Percentiles rank a stretch among this genome's conserved stretches.
Conservation (phyloP, 306 rosid species). For the Fagus crenata region DNA sequence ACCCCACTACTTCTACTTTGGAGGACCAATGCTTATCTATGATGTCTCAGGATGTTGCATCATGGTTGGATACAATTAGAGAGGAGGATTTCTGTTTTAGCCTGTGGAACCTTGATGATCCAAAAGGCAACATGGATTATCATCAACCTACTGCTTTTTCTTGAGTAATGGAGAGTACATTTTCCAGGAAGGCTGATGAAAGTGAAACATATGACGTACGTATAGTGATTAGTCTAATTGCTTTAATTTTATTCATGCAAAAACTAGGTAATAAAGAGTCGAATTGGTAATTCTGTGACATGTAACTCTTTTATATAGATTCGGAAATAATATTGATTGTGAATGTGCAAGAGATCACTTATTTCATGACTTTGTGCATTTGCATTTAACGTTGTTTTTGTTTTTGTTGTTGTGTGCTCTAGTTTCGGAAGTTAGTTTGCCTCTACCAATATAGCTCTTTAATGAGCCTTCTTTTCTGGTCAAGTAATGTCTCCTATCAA, state of each 20-base stretch:
- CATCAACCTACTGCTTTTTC: slow-evolving; percentile 13
- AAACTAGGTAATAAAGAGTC: neutral
- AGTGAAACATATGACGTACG: neutral
- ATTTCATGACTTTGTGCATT: neutral
- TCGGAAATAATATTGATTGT: neutral
- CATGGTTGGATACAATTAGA: slow-evolving; percentile 32
- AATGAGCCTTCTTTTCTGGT: too few species aligned
- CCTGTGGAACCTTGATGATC: slow-evolving; percentile 52
- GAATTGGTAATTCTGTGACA: neutral
- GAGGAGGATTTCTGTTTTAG: slow-evolving; percentile 36
- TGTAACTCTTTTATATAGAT: neutral
- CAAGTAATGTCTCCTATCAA: too few species aligned
- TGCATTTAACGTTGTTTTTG: neutral
- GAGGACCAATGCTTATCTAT: slow-evolving; percentile 25
- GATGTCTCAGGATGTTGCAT: slow-evolving; percentile 25
- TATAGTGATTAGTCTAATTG: neutral
- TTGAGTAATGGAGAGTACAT: neutral
- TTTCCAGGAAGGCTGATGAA: neutral
- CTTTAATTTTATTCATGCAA: neutral
- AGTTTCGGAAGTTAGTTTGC: neutral
- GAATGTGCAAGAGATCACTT: neutral
- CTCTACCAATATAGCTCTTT: neutral
- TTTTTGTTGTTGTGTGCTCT: neutral
- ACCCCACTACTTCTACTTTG: neutral
- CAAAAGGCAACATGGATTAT: neutral